Conservation (phyloP, 2,329 filamentous ascomycete genomes). For the Epichloe uncinata region DNA sequence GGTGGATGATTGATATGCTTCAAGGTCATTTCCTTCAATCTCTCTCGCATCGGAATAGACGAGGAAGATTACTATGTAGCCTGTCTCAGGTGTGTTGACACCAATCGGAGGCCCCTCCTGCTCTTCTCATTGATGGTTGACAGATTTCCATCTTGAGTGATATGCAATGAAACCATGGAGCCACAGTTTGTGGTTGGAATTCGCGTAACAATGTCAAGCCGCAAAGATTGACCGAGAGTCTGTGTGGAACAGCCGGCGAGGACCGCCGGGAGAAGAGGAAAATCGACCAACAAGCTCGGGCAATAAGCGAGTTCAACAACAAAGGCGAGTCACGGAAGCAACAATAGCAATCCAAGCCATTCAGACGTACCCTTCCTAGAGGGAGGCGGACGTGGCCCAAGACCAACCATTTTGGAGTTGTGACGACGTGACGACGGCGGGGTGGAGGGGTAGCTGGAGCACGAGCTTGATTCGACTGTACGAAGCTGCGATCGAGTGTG, state of each 20-base stretch:
- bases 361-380: constrained; percentile 52
- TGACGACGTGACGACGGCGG: constrained; percentile 18
- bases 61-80: background rate
- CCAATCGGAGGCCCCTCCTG: background rate
- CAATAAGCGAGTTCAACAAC: background rate
- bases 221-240: background rate
- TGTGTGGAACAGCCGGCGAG: background rate
- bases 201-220: constrained; percentile 1
- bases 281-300: background rate
- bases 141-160: background rate
- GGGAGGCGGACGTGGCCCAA: constrained; percentile 36
- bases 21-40: background rate
- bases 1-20: background rate
- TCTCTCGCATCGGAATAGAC: background rate
- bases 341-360: background rate
- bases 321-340: background rate
- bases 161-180: background rate
- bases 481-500: background rate
- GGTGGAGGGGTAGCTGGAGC: constrained; percentile 23
- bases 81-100: background rate
- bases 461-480: constrained; percentile 4
- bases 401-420: constrained; percentile 33
- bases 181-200: background rate
- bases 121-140: background rate
- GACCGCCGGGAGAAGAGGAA: background rate